phyloP scores from a whole-genome alignment of 2,329 filamentous ascomycete species.

The Colletotrichum lindemuthianum region DNA sequence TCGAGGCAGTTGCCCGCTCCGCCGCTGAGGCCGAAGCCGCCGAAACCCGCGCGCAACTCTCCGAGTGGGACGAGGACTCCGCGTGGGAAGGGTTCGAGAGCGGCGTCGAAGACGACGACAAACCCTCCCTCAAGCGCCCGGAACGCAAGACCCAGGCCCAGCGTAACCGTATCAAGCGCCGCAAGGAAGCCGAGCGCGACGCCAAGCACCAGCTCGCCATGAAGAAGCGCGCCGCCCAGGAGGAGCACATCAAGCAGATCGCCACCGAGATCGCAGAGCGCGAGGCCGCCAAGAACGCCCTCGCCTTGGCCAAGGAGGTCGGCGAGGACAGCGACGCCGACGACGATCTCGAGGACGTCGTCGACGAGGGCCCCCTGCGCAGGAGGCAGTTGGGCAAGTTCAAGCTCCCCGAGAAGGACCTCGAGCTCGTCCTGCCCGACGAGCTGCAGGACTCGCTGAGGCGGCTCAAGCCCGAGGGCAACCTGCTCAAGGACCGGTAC shows the following conservation, averaged over 20 bases:
- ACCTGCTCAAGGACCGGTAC: conserved; percentile 91
- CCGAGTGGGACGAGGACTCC: conserved; percentile 85
- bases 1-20: conserved; percentile 75
- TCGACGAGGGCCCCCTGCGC: conserved; percentile 72
- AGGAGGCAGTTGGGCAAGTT: conserved; percentile 78
- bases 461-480: conserved; percentile 92
- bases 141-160: conserved; percentile 87
- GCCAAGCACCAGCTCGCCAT: conserved; percentile 80
- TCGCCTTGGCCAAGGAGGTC: conserved; percentile 51
- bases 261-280: conserved; percentile 69
- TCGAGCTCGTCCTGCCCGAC: conserved; percentile 85
- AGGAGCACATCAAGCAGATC: conserved; percentile 76
- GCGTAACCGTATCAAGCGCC: conserved; percentile 86
- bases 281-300: conserved; percentile 53
- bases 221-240: conserved; percentile 78
- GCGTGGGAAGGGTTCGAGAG: conserved; percentile 93
- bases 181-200: conserved; percentile 86
- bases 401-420: conserved; percentile 78
- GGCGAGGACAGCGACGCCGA: conserved; percentile 49
- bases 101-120: conserved; percentile 70
- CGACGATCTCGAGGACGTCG: conserved; percentile 64
- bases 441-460: conserved; percentile 85
- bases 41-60: conserved; percentile 71
- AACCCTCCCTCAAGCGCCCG: conserved; percentile 70
- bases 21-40: conserved; percentile 80